Conservation (phyloP, 2,329 filamentous ascomycete genomes). For the Sclerotinia trifoliorum region DNA sequence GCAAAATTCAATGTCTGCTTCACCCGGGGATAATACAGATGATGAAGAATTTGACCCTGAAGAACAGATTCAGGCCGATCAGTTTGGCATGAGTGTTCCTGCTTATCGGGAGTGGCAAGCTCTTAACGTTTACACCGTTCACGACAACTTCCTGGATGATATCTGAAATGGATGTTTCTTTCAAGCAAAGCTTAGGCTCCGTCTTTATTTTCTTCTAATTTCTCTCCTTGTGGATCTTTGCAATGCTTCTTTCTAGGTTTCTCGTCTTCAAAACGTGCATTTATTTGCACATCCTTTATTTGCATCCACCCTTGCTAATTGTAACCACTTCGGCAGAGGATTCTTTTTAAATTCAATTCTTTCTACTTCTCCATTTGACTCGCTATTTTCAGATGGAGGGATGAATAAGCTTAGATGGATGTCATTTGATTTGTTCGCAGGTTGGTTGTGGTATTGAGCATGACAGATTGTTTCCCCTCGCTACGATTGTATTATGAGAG, state of each 20-base stretch:
- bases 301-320: background rate
- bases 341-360: background rate
- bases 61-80: background rate
- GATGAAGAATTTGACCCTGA: background rate
- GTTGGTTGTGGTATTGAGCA: background rate
- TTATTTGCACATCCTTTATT: background rate
- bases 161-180: background rate
- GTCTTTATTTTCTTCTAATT: background rate
- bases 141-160: background rate
- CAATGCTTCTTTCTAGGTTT: background rate
- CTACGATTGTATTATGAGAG: background rate
- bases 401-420: background rate
- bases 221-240: background rate
- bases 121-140: background rate
- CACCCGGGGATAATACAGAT: background rate
- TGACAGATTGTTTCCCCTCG: background rate
- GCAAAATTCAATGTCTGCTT: background rate
- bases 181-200: background rate
- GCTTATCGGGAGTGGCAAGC: constrained; percentile 1
- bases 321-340: background rate
- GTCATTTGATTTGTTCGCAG: background rate
- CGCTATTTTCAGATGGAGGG: background rate
- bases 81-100: background rate
- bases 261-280: background rate
- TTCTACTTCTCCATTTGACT: background rate